Base-by-base conservation (phyloP, 257 asterid species). In the Fraxinus americana region DNA sequence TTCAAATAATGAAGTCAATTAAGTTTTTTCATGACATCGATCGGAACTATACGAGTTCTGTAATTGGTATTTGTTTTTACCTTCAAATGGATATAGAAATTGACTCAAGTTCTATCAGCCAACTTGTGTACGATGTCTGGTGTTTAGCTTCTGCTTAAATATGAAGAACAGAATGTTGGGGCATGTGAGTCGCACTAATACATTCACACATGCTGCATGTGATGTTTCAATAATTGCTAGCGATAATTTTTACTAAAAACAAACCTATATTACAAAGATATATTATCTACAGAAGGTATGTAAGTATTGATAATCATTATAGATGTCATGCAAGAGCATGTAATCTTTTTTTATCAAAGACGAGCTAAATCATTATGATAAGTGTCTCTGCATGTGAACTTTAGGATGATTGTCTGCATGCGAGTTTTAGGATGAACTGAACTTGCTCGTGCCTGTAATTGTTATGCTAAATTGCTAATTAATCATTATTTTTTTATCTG, bases 341-440 rank as follows among this genome's bases (percentile, higher is more conserved):
- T 43, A 36, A 57, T 54, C 9, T 4, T 52, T 52, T 52, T 17
- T 50, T 50, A 19, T 52, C 8, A 17, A 52, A 52, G 61, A 16
- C 4, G 61, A 16, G 23, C 17, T 52, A 19, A 52, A 52, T 52
- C 63, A 52, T 17, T 52, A 52, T 19, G 63, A 52, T 11, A 16
- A 48, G 59, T 16, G 59, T 48, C 8, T 48, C 21, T 48, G 59
- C 59, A n/a, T 57, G 29, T 57, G 27, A 17, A 17, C 25, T 19
- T 57, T 57, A 7, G 66, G 66, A n/a, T 19, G 66, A 61, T 38
- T 14, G 27, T 34, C 13, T 0, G 57, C 67, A 23, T 17, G 1
- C 21, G 12, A 50, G 23, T 68, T 72, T 67, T 67, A 5, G 70
- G 74, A 68, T 68, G 70, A 48, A 25, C 54, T 76, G 54, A 52